These are phyloP conservation scores for Prunus armeniaca DNA, from an alignment of 306 rosid species.

Conservation along the genomic window DNA sequence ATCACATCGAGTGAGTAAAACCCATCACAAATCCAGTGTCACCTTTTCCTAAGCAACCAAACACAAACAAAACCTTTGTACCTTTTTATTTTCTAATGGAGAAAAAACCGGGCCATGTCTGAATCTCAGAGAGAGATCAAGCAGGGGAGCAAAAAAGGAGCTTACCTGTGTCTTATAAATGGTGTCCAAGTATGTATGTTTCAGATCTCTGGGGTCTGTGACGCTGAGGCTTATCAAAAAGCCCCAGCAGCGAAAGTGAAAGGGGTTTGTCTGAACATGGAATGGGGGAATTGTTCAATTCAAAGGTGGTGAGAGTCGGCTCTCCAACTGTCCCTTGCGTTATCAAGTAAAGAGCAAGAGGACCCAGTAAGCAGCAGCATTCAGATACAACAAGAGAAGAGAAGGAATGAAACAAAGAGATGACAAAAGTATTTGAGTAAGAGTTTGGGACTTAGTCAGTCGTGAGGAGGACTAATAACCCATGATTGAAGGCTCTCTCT, in stretches of 20 bases:
- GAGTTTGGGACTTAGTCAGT: conserved; percentile 44
- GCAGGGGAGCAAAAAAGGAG: neutral
- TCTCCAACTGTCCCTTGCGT: neutral
- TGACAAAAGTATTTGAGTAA: neutral
- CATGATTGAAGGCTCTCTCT: conserved; percentile 41
- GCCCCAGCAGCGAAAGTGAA: neutral
- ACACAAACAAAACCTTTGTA: neutral
- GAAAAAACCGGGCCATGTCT: conserved; percentile 15
- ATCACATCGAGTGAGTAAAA: neutral
- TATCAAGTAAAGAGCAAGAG: neutral
- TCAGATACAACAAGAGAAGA: neutral
- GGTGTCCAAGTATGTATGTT: neutral
- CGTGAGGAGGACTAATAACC: conserved; percentile 50
- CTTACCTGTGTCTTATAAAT: conserved; percentile 5
- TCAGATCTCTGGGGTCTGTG: conserved; percentile 7
- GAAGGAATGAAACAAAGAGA: conserved; percentile 17
- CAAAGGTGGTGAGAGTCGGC: conserved; percentile 5
- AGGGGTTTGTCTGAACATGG: neutral
- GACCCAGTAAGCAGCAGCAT: neutral
- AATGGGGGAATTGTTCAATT: conserved; percentile 18
- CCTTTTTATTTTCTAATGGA: conserved; percentile 6
- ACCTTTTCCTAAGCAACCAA: neutral
- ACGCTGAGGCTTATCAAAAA: neutral
- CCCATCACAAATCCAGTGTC: conserved; percentile 4
- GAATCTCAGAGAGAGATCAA: neutral